Conservation (phyloP, 2,329 filamentous ascomycete species). For the Lachnellula suecica region DNA sequence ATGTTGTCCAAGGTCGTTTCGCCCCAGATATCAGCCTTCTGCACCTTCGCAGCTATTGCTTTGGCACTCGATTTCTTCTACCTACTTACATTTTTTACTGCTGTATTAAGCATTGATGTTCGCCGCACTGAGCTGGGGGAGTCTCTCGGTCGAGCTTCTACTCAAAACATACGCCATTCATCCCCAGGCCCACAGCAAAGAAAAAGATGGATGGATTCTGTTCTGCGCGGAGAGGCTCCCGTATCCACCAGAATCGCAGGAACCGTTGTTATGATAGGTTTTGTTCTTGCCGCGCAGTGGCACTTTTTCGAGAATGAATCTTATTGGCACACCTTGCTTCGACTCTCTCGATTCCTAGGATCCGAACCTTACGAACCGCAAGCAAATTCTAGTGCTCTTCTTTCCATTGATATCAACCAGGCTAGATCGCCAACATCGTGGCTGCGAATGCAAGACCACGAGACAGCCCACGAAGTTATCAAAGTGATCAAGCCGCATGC, state of each 20-base stretch:
- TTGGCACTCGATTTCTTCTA: conserved; percentile 77
- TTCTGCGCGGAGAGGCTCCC: conserved; percentile 64
- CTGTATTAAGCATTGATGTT: conserved; percentile 78
- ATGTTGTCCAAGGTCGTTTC: conserved; percentile 66
- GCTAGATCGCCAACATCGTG: conserved; percentile 75
- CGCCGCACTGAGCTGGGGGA: conserved; percentile 74
- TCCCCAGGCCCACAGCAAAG: conserved; percentile 24
- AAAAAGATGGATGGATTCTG: conserved; percentile 57
- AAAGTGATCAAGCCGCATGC: conserved; percentile 70
- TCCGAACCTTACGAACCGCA: conserved; percentile 10
- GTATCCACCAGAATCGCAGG: conserved; percentile 74
- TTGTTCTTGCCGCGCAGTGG: conserved; percentile 72
- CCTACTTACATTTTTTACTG: conserved; percentile 76
- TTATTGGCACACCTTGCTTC: conserved; percentile 36
- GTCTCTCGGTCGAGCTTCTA: conserved; percentile 54
- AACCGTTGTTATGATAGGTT: conserved; percentile 69
- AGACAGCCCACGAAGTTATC: conserved; percentile 75
- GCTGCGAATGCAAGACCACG: conserved; percentile 75
- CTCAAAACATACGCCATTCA: conserved; percentile 34
- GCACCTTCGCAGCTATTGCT: conserved; percentile 72
- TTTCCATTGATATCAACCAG: conserved; percentile 66
- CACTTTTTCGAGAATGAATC: conserved; percentile 70
- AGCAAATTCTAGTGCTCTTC: conserved; percentile 34
- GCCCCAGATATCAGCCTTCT: conserved; percentile 72
- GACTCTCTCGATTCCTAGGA: conserved; percentile 32